Evolutionary conservation across 2,329 filamentous ascomycete species (phyloP).

Genomic region (Botrytis elliptica): DNA sequence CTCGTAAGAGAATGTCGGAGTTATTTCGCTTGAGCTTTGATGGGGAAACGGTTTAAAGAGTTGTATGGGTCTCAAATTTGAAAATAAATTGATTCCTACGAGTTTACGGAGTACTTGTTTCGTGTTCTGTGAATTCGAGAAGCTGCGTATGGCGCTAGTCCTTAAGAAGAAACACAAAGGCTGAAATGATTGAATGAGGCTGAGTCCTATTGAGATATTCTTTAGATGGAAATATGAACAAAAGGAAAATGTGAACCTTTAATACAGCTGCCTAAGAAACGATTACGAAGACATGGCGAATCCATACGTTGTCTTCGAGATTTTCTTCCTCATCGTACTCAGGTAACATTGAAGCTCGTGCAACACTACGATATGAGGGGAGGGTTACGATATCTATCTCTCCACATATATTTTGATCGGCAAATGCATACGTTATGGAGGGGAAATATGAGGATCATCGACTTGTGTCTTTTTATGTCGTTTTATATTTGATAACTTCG

Average conservation of each 20-base stretch:
- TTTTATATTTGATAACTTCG: slow-evolving; percentile 23
- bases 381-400: background rate
- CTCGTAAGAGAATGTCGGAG: background rate
- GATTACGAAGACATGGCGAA: slow-evolving; percentile 4
- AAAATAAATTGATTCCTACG: slow-evolving; percentile 10
- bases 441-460: slow-evolving; percentile 6
- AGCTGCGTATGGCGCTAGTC: slow-evolving; percentile 20
- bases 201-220: background rate
- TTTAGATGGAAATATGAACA: background rate
- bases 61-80: slow-evolving; percentile 12
- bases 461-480: slow-evolving; percentile 11
- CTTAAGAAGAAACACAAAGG: slow-evolving; percentile 13
- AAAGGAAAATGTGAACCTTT: background rate
- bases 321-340: background rate
- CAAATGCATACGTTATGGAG: background rate
- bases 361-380: background rate
- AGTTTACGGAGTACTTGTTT: slow-evolving; percentile 7
- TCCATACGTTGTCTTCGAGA: background rate
- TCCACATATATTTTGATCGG: slow-evolving; percentile 12
- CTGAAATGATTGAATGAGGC: slow-evolving; percentile 14
- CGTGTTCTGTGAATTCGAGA: slow-evolving; percentile 13
- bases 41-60: slow-evolving; percentile 4
- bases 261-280: slow-evolving; percentile 4
- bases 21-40: slow-evolving; percentile 16
- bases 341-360: slow-evolving; percentile 2